Evolutionary conservation across 2,329 filamentous ascomycete genomes (phyloP), one percentile per base, ranked within the genome.

Genomic region (Endothia cerciana): DNA sequence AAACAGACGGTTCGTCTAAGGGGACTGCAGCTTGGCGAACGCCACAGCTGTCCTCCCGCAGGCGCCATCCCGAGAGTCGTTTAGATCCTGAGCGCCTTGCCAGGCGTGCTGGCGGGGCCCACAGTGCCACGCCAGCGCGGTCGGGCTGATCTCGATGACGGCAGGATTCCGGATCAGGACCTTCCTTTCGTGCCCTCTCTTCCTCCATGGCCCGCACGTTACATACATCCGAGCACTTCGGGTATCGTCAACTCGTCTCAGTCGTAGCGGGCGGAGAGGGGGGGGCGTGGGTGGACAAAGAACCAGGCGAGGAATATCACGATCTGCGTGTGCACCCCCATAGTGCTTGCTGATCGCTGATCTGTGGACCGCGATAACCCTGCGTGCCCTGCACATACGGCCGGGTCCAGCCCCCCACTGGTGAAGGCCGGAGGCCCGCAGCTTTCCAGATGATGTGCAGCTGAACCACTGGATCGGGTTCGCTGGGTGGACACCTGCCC

Each of bases 401-500:
- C 10, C 33, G 47, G 41, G 41, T 28, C 25, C 22, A 15, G 45
- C 5, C 10, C 33, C 33, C 33, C 33, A 25, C 47, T 17, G 25
- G 22, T 28, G 25, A 22, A 51, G 47, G 11, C 25, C 5, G 15
- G 22, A 51, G 47, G 47, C 47, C 47, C 47, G 47, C 47, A 51
- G 17, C 47, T 30, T 28, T 49, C 11, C 13, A 51, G 25, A 51
- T 51, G 47, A 51, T 51, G 28, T 51, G 47, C 47, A 51, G 47
- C 47, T 51, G 47, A 51, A 51, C 22, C 47, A 51, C 45, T 49
- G 4, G 47, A 51, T 51, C 47, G 47, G 47, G 47, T 28, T 51
- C 47, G 47, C 25, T 28, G 22, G 47, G 47, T 51, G 47, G 47
- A 30, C 22, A 30, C 47, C 13, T 15, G 22, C 47, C 47, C 47